Percentiles rank a stretch among this genome's conserved stretches.
Evolutionary conservation across 805 yeast genomes (phyloP).

Genomic region (Scheffersomyces ergatensis): DNA sequence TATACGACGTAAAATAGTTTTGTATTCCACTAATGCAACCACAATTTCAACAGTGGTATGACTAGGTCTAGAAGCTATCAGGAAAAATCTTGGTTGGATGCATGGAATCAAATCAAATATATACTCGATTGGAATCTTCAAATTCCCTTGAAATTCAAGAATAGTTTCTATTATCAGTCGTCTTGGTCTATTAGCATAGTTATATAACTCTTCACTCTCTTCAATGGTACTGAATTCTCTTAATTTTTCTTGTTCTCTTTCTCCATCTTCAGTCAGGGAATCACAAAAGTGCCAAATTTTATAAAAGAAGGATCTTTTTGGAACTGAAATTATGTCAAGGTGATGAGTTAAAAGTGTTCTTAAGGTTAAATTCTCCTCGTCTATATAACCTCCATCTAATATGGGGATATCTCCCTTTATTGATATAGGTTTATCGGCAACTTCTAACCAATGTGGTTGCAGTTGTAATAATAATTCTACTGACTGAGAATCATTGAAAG

Average conservation of each 20-base stretch:
- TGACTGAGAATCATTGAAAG: conserved; percentile 60
- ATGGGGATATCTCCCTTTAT: conserved; percentile 35
- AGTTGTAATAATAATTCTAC: conserved; percentile 64
- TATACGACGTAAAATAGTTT: conserved; percentile 71
- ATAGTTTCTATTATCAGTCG: conserved; percentile 82
- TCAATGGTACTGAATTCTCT: conserved; percentile 69
- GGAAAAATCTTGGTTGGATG: conserved; percentile 78
- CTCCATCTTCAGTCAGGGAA: conserved; percentile 50
- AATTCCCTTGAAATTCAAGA: conserved; percentile 70
- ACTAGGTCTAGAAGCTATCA: conserved; percentile 68
- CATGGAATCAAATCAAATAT: conserved; percentile 75
- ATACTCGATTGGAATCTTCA: conserved; percentile 73
- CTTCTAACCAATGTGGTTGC: conserved; percentile 67
- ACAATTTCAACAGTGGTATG: conserved; percentile 56
- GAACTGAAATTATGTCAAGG: conserved; percentile 78
- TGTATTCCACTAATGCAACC: conserved; percentile 82
- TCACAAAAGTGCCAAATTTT: conserved; percentile 65
- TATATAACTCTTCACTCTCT: conserved; percentile 77
- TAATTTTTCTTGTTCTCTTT: conserved; percentile 72
- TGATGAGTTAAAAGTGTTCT: conserved; percentile 74
- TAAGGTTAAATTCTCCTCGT: conserved; percentile 53
- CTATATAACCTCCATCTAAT: conserved; percentile 61
- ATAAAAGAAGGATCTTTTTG: conserved; percentile 79
- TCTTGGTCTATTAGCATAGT: conserved; percentile 92
- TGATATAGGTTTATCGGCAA: conserved; percentile 60